Evolutionary conservation across 169 alveolate genomes (phyloP), one percentile per base, ranked within the genome.

Genomic region (Cryptosporidium sp.): DNA sequence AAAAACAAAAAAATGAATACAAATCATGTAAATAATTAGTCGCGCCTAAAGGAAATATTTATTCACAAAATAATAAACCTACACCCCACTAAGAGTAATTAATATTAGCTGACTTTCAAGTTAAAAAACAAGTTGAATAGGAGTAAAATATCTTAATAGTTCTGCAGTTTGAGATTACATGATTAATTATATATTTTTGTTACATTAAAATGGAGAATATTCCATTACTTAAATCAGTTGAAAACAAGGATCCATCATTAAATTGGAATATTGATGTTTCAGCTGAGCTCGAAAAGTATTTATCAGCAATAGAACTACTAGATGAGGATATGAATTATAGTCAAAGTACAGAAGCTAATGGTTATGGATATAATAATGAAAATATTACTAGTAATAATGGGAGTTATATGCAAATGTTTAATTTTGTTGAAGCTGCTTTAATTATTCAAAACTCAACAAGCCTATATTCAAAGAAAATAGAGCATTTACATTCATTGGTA

Each of bases 181-280:
- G 53, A 8, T 2, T 35, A 29, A 7, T 65, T 18, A n/a, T 12
- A 14, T 10, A 31, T 31, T 65, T n/a, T 8, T 14, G 3, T 23
- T n/a, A 21, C 16, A 21, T 26, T 18, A 52, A 51, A 14, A 51
- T 72, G 73, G 75, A 80, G 56, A 65, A 53, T 44, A 62, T 80
- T 44, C 75, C 89, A 45, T 39, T 80, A 18, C 70, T 80, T 23
- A 80, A 65, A 23, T 80, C 75, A 10, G 62, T 80, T 21, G 89
- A 80, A 44, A 44, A 65, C 39, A 80, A 80, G 68, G 89, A 80
- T 65, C 89, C 75, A 16, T 80, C 89, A 42, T 45, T 80, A 39
- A 80, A 80, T 29, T 80, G 89, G 89, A 80, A 80, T 80, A 80
- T 80, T 9, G 89, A 80, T 42, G 89, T 80, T 80, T 80, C 89